Evolutionary conservation across 306 rosid species (phyloP), one percentile per base, ranked within the genome.

Genomic region (Glycine soja): DNA sequence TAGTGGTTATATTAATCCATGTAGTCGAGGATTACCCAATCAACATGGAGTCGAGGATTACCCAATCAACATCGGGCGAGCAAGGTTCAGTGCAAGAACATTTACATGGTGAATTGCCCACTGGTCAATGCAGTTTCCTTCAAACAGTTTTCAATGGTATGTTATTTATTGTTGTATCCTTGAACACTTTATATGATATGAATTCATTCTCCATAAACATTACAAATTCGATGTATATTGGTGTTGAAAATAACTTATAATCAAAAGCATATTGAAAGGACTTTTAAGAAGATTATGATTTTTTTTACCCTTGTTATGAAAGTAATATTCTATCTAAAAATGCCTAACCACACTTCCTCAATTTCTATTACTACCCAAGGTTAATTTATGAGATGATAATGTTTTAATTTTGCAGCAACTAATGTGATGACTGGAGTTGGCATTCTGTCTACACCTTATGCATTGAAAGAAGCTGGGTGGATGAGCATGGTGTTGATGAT

Each of bases 61-160:
- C 30, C 30, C 30, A 76, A 65, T 88, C 94, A 40, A 68, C 87
- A 80, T 72, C 80, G 85, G 73, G 80, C 56, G 86, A 85, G 36
- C 72, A 61, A 85, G 77, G 72, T 50, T 75, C 92, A 1, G 10
- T 80, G 16, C 75, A 81, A 8, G 82, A 15, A 83, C 91, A 86
- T 51, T 16, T 59, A 59, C 84, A 79, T 24, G 93, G 91, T 32
- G 98, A 94, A 86, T 63, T 88, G 34, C 92, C 96, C 52, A 70
- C 87, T 85, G 82, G 84, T 64, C 82, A 93, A 14, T 92, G 98
- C 80, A 94, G 90, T 87, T 80, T 92, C 58, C 82, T 93, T 78
- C 94, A 94, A 87, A 94, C 98, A 47, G 77, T 94, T 83, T 88
- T 94, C 81, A 94, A 94, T 75, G 98, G 98, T 92, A 74, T 80